A percentile compares a stretch with the other conserved stretches of the same genome.
Conservation (phyloP, 768 basidiomycete species). For the Megacollybia marginata region DNA sequence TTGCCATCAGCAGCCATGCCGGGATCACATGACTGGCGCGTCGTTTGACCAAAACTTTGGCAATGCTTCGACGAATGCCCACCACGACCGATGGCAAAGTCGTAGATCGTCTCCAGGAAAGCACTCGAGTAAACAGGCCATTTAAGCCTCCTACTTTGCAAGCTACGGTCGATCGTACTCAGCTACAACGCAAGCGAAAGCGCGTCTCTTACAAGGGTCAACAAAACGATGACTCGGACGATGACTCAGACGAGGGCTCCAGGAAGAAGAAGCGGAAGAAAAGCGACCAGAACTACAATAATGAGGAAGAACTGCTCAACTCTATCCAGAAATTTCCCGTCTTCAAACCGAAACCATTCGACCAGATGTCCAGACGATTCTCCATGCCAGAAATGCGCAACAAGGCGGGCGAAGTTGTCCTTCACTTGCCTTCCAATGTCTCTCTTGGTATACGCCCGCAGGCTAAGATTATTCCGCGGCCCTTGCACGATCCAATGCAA, state of each 20-base stretch:
- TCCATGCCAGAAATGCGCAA: conserved; percentile 76
- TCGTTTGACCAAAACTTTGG: background rate
- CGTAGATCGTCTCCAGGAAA: conserved; percentile 65
- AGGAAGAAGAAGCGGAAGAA: conserved; percentile 65
- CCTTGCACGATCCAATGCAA: conserved; percentile 95
- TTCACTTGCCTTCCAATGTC: conserved; percentile 50
- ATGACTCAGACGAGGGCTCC: conserved; percentile 40
- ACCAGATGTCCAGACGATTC: conserved; percentile 56
- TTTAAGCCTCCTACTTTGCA: conserved; percentile 67
- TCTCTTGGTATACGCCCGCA: conserved; percentile 84
- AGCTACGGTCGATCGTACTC: conserved; percentile 38
- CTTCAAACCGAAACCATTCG: conserved; percentile 75
- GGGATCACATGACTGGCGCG: background rate
- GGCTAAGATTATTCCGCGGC: conserved; percentile 76
- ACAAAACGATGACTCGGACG: conserved; percentile 48
- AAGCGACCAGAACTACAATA: conserved; percentile 53
- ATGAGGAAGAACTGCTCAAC: conserved; percentile 54
- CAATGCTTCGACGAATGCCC: conserved; percentile 65
- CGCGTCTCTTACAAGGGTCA: conserved; percentile 81
- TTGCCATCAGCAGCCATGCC: background rate
- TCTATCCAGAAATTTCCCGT: conserved; percentile 69
- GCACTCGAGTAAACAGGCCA: conserved; percentile 65
- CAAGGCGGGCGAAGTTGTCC: conserved; percentile 58
- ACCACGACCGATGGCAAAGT: conserved; percentile 63
- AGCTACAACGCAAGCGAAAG: conserved; percentile 77